Evolutionary conservation across 2,329 filamentous ascomycete genomes (phyloP), one percentile per base, ranked within the genome.

Genomic region (Magnaporthiopsis incrustans): DNA sequence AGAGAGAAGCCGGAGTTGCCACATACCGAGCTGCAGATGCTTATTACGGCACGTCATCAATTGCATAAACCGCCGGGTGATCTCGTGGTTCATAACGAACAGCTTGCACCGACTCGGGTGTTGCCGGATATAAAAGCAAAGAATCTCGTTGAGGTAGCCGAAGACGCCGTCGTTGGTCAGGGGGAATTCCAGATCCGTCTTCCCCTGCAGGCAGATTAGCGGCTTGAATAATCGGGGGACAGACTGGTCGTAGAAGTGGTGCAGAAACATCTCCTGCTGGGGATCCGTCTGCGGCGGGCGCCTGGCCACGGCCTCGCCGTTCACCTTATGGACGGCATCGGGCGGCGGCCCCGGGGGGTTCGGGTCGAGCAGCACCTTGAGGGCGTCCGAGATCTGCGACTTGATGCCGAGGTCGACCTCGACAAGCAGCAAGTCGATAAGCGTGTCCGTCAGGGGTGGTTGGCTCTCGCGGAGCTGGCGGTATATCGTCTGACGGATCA

Each of bases 401-500:
- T 97, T 97, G 67, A 98, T 92, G 0, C 95, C 95, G 22, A 98
- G 81, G 72, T 99, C 95, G 25, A 91, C 89, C 77, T 99, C 95
- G 2, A 95, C 88, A 60, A 98, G 83, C 1, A 99, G 83, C 57
- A 99, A 82, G 70, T 97, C 94, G 65, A 98, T 96, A 57, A 99
- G 79, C 0, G 91, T 96, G 73, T 98, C 95, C 1, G 92, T 97
- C 63, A 99, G 77, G 5, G 92, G 91, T 2, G 88, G 86, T 69
- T 91, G 87, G 73, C 93, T 93, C 68, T 97, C 92, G 68, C 89
- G 89, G 67, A 97, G 89, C 68, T 96, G 92, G 67, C 92, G 91
- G 75, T 97, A 94, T 70, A 98, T 93, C 64, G 94, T 96, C 69
- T 89, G 88, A 61, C 95, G 89, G 73, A 99, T 94, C 89, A 97